Evolutionary conservation across 169 alveolate genomes (phyloP), one percentile per base, ranked within the genome.

Genomic region (Eimeria sp.): DNA sequence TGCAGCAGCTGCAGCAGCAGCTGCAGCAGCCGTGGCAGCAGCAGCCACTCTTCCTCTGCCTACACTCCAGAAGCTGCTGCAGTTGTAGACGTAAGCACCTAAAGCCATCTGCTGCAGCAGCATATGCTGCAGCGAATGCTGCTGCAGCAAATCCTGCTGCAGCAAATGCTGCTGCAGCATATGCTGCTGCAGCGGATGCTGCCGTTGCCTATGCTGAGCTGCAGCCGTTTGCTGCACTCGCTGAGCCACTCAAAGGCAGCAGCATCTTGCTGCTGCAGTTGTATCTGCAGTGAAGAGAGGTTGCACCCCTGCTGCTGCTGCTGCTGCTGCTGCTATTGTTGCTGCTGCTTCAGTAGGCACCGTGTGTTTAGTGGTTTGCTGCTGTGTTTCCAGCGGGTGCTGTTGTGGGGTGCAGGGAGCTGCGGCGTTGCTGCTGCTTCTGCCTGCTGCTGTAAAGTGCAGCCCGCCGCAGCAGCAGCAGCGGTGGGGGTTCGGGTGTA

Each of bases 1-100:
- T 54, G 74, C 90, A 82, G 72, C 90, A 30, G 90, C 74, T 30
- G 72, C 90, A 82, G 52, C 71, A 30, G 90, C 71, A 82, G 90
- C 88, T 46, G 83, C 83, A 37, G 88, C 85, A 46, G 60, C 58
- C 33, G 85, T 43, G 13, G 89, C 52, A 82, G 90, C 90, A 58
- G 85, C 64, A 76, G 62, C 60, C 56, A 62, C 60, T 18, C 85
- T 18, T 76, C 33, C 54, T 82, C 71, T 52, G 74, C 74, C 25
- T 82, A 33, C 54, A 56, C 90, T 16, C 74, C 66, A 82, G 90
- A 49, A 30, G 74, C 90, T 10, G 90, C 90, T 49, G 90, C 90
- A 30, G 90, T 82, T 25, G 90, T 58, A 82, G 90, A 56, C 16
- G 90, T 82, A 54, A 77, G 87, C 30, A 37, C 64, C 64, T 40